A percentile compares a stretch with the other conserved stretches of the same genome.
phyloP scores from a whole-genome alignment of 345 rosid genomes.

The Linum tenue region DNA sequence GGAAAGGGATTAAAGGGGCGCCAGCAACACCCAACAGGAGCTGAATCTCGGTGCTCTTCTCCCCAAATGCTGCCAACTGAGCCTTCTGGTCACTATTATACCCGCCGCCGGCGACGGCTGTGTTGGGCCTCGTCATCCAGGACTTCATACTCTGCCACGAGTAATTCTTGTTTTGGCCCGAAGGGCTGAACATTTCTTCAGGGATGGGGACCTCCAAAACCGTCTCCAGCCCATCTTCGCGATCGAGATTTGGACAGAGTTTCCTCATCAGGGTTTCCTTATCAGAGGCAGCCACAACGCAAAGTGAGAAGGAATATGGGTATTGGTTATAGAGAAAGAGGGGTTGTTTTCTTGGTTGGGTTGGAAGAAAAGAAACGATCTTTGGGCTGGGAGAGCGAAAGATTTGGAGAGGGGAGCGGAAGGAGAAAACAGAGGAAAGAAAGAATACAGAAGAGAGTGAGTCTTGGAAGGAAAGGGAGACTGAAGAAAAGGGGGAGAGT shows the following conservation, averaged over 20 bases:
- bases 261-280: conserved; percentile 52
- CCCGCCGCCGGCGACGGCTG: not conserved
- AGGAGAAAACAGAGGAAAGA: not conserved
- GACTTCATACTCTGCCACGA: conserved; percentile 82
- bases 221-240: conserved; percentile 87
- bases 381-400: not conserved
- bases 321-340: not conserved
- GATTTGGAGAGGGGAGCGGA: not conserved
- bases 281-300: not conserved
- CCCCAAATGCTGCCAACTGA: conserved; percentile 39
- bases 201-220: conserved; percentile 96
- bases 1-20: conserved; percentile 88
- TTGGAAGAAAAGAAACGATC: not conserved
- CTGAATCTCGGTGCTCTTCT: conserved; percentile 70
- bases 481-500: conserved; percentile 11
- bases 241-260: conserved; percentile 76
- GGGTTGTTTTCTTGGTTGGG: not conserved
- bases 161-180: conserved; percentile 21
- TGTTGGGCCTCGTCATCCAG: conserved; percentile 57
- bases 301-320: not conserved
- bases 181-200: conserved; percentile 57
- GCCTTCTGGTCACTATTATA: conserved; percentile 9
- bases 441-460: conserved; percentile 7
- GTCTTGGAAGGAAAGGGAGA: conserved; percentile 19
- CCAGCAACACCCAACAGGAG: conserved; percentile 90